A percentile compares a stretch with the other conserved stretches of the same genome.
Evolutionary conservation across 2,329 filamentous ascomycete species (phyloP).

Genomic region (Penicillium crustosum): DNA sequence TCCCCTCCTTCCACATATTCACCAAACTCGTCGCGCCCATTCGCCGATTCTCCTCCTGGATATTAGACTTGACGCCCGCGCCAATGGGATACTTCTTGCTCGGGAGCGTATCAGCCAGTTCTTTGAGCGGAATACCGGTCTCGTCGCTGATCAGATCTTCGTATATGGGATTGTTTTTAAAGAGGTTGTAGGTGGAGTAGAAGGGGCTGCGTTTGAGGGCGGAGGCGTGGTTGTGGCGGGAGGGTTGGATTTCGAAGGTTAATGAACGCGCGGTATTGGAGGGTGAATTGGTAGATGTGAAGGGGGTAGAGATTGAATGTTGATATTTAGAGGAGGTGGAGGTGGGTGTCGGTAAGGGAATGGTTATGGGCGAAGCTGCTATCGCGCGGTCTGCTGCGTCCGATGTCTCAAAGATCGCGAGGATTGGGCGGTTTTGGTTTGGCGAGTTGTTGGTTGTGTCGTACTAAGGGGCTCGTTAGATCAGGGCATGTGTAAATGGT

Average conservation of each 20-base stretch:
- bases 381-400: constrained; percentile 37
- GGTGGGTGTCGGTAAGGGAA: constrained; percentile 18
- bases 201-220: constrained; percentile 36
- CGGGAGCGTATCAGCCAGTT: constrained; percentile 35
- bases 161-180: constrained; percentile 25
- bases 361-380: constrained; percentile 33
- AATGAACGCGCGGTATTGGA: constrained; percentile 12
- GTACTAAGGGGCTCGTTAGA: constrained; percentile 24
- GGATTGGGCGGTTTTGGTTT: constrained; percentile 22
- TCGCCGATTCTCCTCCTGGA: constrained; percentile 20
- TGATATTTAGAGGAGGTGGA: neutral
- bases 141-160: constrained; percentile 29
- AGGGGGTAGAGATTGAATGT: neutral
- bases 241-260: constrained; percentile 29
- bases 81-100: constrained; percentile 26
- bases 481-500: neutral
- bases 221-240: constrained; percentile 32
- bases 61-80: constrained; percentile 19
- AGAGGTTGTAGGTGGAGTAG: constrained; percentile 27
- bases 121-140: constrained; percentile 28
- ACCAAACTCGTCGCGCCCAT: constrained; percentile 31
- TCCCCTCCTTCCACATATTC: constrained; percentile 26
- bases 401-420: constrained; percentile 40
- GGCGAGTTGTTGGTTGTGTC: constrained; percentile 29
- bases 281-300: neutral